Percentiles rank a stretch among this genome's conserved stretches.
These are phyloP conservation scores for Telopea speciosissima DNA, from an alignment of 177 flowering plant species.

Conservation along the genomic window DNA sequence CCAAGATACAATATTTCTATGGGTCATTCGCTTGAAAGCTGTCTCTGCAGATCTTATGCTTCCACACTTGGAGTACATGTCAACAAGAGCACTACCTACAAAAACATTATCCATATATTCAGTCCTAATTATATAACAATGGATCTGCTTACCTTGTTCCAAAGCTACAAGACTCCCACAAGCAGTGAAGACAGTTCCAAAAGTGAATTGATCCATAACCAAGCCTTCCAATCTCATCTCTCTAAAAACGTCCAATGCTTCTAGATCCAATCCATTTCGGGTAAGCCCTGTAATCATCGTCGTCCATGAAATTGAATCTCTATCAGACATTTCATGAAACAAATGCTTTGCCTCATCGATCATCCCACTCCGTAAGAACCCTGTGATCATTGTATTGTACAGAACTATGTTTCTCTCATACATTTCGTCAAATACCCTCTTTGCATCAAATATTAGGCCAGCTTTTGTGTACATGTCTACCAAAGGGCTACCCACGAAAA, in stretches of 20 bases:
- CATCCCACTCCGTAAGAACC: constrained; percentile 55
- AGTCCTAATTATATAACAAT: constrained; percentile 49
- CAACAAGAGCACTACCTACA: constrained; percentile 79
- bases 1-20: constrained; percentile 79
- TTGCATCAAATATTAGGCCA: constrained; percentile 51
- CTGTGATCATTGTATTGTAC: constrained; percentile 68
- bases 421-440: constrained; percentile 47
- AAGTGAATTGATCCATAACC: constrained; percentile 67
- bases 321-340: constrained; percentile 42
- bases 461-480: constrained; percentile 72
- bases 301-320: constrained; percentile 65
- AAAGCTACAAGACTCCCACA: constrained; percentile 61
- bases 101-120: constrained; percentile 42
- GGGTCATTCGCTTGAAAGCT: constrained; percentile 51
- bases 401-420: constrained; percentile 58
- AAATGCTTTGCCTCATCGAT: constrained; percentile 39
- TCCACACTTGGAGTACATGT: constrained; percentile 22
- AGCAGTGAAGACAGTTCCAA: constrained; percentile 74
- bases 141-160: constrained; percentile 65
- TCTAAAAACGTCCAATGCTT: constrained; percentile 26
- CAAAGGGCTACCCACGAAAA: constrained; percentile 72
- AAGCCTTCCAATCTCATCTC: constrained; percentile 34
- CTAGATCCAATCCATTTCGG: constrained; percentile 23
- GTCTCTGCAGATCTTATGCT: constrained; percentile 49
- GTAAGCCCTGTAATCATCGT: constrained; percentile 50